phyloP scores from a whole-genome alignment of 768 basidiomycete species.

The Austroboletus festivus region DNA sequence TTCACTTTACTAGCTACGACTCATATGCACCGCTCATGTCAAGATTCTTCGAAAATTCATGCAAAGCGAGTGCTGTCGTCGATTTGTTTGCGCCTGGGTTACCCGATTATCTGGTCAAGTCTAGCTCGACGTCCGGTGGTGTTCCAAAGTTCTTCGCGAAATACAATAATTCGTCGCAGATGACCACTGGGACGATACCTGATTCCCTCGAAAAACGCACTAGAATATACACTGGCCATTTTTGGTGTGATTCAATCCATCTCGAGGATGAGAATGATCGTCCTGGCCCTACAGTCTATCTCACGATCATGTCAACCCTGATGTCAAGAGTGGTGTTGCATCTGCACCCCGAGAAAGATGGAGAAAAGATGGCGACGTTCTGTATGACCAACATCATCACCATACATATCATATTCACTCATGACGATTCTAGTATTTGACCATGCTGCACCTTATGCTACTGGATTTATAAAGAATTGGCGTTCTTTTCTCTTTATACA shows the following conservation, averaged over 20 bases:
- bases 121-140: neutral
- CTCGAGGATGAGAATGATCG: neutral
- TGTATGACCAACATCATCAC: neutral
- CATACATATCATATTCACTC: neutral
- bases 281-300: neutral
- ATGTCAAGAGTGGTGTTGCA: neutral
- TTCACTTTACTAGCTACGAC: neutral
- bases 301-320: neutral
- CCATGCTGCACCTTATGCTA: neutral
- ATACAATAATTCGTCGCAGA: neutral
- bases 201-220: neutral
- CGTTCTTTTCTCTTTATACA: neutral
- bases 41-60: neutral
- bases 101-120: neutral
- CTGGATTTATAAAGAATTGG: neutral
- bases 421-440: neutral
- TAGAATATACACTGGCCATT: neutral
- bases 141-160: neutral
- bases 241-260: neutral
- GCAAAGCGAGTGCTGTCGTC: neutral
- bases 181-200: neutral
- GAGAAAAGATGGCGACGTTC: neutral
- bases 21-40: neutral
- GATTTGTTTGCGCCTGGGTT: neutral
- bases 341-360: neutral